Evolutionary conservation across 2,329 filamentous ascomycete genomes (phyloP), one percentile per base, ranked within the genome.

Genomic region (Paracoccidioides lutzii): DNA sequence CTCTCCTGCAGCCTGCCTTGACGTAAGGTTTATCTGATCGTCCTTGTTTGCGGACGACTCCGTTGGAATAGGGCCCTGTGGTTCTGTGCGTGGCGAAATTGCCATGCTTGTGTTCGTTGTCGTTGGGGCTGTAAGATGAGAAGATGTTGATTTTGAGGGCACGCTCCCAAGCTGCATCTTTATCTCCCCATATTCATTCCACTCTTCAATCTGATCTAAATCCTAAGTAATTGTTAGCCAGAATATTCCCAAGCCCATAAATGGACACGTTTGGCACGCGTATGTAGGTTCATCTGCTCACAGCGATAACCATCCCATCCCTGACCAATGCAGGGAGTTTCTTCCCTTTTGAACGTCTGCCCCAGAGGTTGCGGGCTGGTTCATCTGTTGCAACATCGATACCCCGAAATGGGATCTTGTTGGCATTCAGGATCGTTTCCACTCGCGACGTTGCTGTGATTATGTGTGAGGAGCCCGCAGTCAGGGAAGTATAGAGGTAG

Each of bases 171-270:
- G 82, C 64, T 91, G 86, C 72, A 91, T 82, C 71, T 90, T 89
- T 59, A 98, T 81, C 73, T 97, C 91, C 72, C 90, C 90, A 72
- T 94, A 96, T 71, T 98, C 93, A 75, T 98, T 98, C 93, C 91
- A 97, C 69, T 98, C 93, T 73, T 98, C 93, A 60, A 97, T 83
- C 71, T 97, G 85, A 60, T 91, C 86, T 52, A 96, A 79, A 69
- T 96, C 93, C 90, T 96, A 42, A 41, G 22, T 28, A 7, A 30
- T 8, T 5, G 49, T 52, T 14, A 52, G 49, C 44, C 30, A 46
- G 6, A 7, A 46, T 7, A 46, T 46, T 32, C 9, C 12, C 6
- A 5, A 3, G 12, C 8, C 12, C 5, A 33, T n/a, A 6, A 5
- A 7, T 15, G 30, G 12, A 30, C 22, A 30, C 42, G 22, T 22